Base-by-base conservation (phyloP, 805 yeast genomes). In the Pichia ethanolica region DNA sequence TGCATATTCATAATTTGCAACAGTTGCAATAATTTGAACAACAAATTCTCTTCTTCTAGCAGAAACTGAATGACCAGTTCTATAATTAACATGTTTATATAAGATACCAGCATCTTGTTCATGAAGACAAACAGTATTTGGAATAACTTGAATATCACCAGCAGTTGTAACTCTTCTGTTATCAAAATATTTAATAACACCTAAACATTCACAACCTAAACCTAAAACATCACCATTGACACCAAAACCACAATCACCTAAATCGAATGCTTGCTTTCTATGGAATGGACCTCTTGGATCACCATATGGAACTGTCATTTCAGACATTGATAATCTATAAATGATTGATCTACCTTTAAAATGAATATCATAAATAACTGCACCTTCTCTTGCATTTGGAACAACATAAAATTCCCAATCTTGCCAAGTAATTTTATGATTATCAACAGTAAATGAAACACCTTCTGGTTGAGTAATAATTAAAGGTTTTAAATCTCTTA, bases 271-370 rank as follows among this genome's bases (percentile, higher is more conserved):
- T 71, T 84, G 90, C 71, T 86, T 86, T 75, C 91, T 78, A 69
- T 84, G 89, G 71, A 75, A 82, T 55, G 93, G 93, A 42, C 82
- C 81, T 68, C 91, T 76, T 61, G 90, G 89, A 65, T 86, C 91
- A 65, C 88, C 90, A 62, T 86, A 86, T 35, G 93, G 93, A 55
- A 86, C 95, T 39, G 91, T 85, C 95, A 86, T 86, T 69, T 86
- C 95, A 48, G 86, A 79, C 57, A 85, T 69, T 3, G 89, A 75
- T 43, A 84, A 66, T 70, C 93, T 75, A 75, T 86, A 85, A 62
- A 85, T 77, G 41, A 81, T 69, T 44, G 85, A 82, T 68, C 93
- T 79, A 46, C 90, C 91, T 66, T 84, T 83, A 72, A 83, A 86
- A 61, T 71, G 71, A 46, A 80, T 81, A 57, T 86, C 86, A 65